A percentile compares a stretch with the other conserved stretches of the same genome.
Evolutionary conservation across 257 asterid species (phyloP).

Genomic region (Fraxinus cuspidata): DNA sequence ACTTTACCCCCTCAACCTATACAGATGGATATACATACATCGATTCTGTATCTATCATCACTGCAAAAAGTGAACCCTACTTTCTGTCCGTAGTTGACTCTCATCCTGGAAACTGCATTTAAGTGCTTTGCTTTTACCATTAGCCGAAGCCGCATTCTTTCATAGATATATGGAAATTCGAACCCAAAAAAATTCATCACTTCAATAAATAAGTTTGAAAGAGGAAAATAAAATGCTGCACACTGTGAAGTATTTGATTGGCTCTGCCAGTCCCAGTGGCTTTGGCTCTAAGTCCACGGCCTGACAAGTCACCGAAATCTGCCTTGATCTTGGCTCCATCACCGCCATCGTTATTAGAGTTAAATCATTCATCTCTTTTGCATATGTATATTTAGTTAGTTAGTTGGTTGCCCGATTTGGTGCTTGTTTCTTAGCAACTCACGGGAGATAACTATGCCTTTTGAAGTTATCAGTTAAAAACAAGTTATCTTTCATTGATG

Average conservation of each 20-base stretch:
- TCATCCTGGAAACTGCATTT: background rate
- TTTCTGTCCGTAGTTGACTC: constrained; percentile 3
- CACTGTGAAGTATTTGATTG: constrained; percentile 69
- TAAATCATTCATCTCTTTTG: too few species aligned
- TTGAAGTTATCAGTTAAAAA: too few species aligned
- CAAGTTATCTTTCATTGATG: too few species aligned
- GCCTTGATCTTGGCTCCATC: constrained; percentile 53
- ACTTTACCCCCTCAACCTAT: too few species aligned
- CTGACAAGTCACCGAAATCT: constrained; percentile 62
- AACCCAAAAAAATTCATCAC: background rate
- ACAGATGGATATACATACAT: too few species aligned
- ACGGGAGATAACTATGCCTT: too few species aligned
- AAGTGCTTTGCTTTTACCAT: background rate
- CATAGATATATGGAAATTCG: background rate
- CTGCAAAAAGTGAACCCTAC: constrained; percentile 23
- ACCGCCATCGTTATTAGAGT: constrained; percentile 93
- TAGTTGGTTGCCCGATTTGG: too few species aligned
- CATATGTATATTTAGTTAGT: too few species aligned
- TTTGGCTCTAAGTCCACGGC: constrained; percentile 80
- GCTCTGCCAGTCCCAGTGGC: constrained; percentile 79
- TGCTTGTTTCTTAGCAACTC: too few species aligned
- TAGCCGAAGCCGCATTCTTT: background rate
- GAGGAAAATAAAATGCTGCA: constrained; percentile 54
- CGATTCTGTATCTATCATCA: too few species aligned
- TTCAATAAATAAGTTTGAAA: too few species aligned